Conservation (phyloP, 108 stramenopile species). For the Discostella stelligeroides region DNA sequence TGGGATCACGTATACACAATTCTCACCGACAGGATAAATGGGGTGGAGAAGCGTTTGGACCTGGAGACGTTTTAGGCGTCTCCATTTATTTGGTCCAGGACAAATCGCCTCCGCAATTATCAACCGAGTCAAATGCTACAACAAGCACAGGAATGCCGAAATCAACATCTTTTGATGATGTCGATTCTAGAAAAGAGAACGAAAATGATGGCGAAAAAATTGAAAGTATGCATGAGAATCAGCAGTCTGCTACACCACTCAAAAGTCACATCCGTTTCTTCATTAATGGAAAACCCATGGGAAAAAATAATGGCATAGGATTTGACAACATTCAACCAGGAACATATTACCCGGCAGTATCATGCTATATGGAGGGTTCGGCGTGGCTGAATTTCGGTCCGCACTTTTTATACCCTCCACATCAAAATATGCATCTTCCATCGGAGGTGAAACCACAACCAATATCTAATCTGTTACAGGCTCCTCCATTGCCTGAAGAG, state of each 20-base stretch:
- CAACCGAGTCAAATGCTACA: not conserved
- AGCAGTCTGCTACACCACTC: constrained; percentile 4
- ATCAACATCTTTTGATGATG: not conserved
- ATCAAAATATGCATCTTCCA: constrained; percentile 28
- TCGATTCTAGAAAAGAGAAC: not conserved
- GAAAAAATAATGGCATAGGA: constrained; percentile 64
- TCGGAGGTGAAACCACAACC: constrained; percentile 50
- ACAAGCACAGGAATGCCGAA: not conserved
- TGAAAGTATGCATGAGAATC: constrained; percentile 1
- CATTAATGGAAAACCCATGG: constrained; percentile 88
- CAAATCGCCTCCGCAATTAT: not conserved
- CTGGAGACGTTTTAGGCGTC: constrained; percentile 94
- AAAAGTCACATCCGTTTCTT: constrained; percentile 87
- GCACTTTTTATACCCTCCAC: constrained; percentile 75
- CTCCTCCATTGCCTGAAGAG: constrained; percentile 66
- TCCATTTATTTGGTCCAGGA: constrained; percentile 65
- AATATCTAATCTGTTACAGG: constrained; percentile 55
- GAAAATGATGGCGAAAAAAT: constrained; percentile 2
- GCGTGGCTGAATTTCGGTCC: constrained; percentile 83
- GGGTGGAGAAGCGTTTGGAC: constrained; percentile 73
- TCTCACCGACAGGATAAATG: constrained; percentile 77
- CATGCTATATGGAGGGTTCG: constrained; percentile 72
- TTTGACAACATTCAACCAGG: constrained; percentile 65
- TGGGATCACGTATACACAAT: constrained; percentile 75
- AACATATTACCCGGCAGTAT: constrained; percentile 85